Conservation (phyloP, 192 early-diverging fungal species). For the Gonapodya prolifera region DNA sequence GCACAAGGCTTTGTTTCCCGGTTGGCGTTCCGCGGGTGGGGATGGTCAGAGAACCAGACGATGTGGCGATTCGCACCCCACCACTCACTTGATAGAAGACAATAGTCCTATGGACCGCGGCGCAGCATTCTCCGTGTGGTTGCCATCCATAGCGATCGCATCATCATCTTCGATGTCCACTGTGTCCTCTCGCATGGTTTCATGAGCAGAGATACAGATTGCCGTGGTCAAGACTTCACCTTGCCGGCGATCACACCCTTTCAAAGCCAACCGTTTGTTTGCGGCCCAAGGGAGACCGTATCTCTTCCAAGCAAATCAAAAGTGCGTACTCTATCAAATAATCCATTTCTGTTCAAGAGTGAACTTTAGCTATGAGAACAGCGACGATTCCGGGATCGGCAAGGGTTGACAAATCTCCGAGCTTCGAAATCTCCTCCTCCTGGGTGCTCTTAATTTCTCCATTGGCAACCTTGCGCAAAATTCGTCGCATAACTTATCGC, state of each 20-base stretch:
- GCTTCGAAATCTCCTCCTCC: constrained; percentile 34
- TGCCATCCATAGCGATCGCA: not conserved
- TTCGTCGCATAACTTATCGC: constrained; percentile 64
- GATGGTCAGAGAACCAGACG: too few species aligned
- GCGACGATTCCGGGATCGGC: constrained; percentile 46
- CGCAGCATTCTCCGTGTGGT: not conserved
- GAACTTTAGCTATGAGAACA: not conserved
- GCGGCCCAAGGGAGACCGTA: too few species aligned
- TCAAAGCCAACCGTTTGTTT: too few species aligned
- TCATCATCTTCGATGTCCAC: not conserved
- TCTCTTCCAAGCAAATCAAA: too few species aligned
- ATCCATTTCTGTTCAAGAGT: constrained; percentile 3
- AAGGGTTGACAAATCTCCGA: constrained; percentile 85
- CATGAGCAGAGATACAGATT: too few species aligned
- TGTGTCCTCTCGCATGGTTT: not conserved
- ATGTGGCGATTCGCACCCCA: too few species aligned
- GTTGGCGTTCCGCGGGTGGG: too few species aligned
- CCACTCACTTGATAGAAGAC: not conserved
- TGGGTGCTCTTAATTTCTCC: constrained; percentile 41
- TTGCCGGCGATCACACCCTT: too few species aligned
- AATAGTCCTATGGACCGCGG: not conserved
- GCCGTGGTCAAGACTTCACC: too few species aligned
- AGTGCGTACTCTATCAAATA: too few species aligned
- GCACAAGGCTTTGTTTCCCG: not conserved
- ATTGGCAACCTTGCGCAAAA: constrained; percentile 85